Conservation (phyloP, 2,329 filamentous ascomycete genomes). For the Grosmannia serpens region DNA sequence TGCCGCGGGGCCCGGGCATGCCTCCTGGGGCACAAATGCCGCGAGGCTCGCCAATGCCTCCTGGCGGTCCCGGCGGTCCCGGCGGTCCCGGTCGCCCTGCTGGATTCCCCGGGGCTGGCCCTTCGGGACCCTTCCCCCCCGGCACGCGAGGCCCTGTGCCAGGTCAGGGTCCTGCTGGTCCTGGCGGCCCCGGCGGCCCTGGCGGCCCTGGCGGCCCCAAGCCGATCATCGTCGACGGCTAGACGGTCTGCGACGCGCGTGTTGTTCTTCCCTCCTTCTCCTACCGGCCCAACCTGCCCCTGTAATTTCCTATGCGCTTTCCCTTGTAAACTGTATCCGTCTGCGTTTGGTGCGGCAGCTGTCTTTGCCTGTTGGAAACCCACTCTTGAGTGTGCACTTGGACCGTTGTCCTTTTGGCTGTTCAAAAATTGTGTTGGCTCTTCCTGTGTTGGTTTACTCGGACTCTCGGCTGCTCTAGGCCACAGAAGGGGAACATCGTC, state of each 20-base stretch:
- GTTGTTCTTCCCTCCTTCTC: background rate
- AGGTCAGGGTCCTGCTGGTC: background rate
- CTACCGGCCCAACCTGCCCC: background rate
- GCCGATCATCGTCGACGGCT: background rate
- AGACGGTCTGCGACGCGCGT: background rate
- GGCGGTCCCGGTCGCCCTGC: background rate
- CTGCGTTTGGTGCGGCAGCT: background rate
- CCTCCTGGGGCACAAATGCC: background rate
- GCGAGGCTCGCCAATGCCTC: no score
- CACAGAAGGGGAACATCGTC: no score
- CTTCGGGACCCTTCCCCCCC: background rate
- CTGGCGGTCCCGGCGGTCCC: background rate
- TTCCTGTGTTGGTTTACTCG: no score
- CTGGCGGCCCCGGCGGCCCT: background rate
- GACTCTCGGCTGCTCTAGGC: no score
- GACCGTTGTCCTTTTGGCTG: background rate
- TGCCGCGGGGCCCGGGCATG: background rate
- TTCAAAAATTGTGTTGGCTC: background rate
- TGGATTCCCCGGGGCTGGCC: background rate
- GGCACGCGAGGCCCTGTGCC: background rate
- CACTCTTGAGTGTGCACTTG: background rate
- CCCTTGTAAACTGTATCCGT: background rate
- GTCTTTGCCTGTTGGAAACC: background rate
- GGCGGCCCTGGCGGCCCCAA: background rate
- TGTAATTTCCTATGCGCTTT: background rate